Percentiles rank a stretch among this genome's conserved stretches.
Conservation (phyloP, 306 rosid genomes). For the Calophaca sinica region DNA sequence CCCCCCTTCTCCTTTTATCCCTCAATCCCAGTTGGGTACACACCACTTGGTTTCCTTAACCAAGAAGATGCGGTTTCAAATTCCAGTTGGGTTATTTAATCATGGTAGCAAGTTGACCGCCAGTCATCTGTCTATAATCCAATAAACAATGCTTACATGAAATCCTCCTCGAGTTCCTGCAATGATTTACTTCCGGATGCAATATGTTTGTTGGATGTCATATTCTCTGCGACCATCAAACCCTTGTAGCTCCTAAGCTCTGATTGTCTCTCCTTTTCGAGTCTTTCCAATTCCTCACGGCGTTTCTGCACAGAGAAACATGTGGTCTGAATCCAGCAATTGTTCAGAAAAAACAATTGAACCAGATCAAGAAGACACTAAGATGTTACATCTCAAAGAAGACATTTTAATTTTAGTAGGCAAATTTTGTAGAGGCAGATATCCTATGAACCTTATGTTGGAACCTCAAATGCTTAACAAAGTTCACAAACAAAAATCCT, state of each 20-base stretch:
- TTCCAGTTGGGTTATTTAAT: slow-evolving; percentile 45
- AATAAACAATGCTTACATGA: slow-evolving; percentile 71
- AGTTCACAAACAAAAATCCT: slow-evolving; percentile 22
- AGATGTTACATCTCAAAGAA: slow-evolving; percentile 13
- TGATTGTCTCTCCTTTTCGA: slow-evolving; percentile 87
- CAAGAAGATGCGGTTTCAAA: slow-evolving; percentile 43
- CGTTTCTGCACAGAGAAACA: slow-evolving; percentile 69
- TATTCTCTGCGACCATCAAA: slow-evolving; percentile 90
- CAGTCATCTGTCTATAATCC: slow-evolving; percentile 46
- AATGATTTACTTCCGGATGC: slow-evolving; percentile 83
- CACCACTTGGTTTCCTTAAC: slow-evolving; percentile 42
- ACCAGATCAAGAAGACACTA: slow-evolving; percentile 2
- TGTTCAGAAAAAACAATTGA: slow-evolving; percentile 31
- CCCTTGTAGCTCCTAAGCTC: slow-evolving; percentile 96
- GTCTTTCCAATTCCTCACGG: slow-evolving; percentile 86
- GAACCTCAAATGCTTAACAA: slow-evolving; percentile 32
- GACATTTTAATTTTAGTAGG: slow-evolving; percentile 15
- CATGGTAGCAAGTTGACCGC: slow-evolving; percentile 45
- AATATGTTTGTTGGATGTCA: slow-evolving; percentile 91
- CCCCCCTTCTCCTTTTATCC: slow-evolving; percentile 12
- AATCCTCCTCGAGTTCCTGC: slow-evolving; percentile 96
- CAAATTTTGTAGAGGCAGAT: slow-evolving; percentile 16
- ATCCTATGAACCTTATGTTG: slow-evolving; percentile 22
- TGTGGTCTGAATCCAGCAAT: slow-evolving; percentile 5
- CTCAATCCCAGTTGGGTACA: slow-evolving; percentile 39